These are phyloP conservation scores for Ilyonectria destructans DNA, from an alignment of 2,329 filamentous ascomycete species.

Conservation along the genomic window DNA sequence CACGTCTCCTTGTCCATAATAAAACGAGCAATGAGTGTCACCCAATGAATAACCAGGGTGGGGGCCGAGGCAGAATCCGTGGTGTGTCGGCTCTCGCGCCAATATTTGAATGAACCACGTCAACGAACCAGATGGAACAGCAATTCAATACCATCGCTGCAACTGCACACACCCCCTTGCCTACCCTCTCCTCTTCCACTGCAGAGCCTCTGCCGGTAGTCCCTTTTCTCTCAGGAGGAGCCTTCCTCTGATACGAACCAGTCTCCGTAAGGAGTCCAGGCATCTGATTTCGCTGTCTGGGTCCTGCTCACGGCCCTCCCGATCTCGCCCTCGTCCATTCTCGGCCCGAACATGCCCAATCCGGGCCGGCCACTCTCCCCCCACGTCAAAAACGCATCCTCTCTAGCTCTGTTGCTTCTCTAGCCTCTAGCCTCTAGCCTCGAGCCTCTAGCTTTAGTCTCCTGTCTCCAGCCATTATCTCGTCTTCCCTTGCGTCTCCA, in stretches of 20 bases:
- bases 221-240: neutral
- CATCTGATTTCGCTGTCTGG: neutral
- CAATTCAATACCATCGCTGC: neutral
- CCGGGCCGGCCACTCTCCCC: slow-evolving; percentile 3
- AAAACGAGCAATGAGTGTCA: neutral
- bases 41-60: neutral
- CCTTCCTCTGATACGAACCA: neutral
- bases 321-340: slow-evolving; percentile 8
- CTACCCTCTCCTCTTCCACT: neutral
- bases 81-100: neutral
- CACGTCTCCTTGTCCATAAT: neutral
- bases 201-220: neutral
- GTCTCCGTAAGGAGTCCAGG: neutral
- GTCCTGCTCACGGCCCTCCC: neutral
- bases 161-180: neutral
- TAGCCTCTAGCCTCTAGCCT: neutral
- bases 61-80: neutral
- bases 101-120: neutral
- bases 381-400: slow-evolving; percentile 10
- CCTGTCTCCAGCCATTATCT: neutral
- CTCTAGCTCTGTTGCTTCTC: neutral
- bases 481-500: slow-evolving; percentile 3
- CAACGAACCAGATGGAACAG: neutral
- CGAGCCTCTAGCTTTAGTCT: neutral
- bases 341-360: slow-evolving; percentile 23